phyloP scores from a whole-genome alignment of 768 basidiomycete genomes.

The Psilocybe cubensis region DNA sequence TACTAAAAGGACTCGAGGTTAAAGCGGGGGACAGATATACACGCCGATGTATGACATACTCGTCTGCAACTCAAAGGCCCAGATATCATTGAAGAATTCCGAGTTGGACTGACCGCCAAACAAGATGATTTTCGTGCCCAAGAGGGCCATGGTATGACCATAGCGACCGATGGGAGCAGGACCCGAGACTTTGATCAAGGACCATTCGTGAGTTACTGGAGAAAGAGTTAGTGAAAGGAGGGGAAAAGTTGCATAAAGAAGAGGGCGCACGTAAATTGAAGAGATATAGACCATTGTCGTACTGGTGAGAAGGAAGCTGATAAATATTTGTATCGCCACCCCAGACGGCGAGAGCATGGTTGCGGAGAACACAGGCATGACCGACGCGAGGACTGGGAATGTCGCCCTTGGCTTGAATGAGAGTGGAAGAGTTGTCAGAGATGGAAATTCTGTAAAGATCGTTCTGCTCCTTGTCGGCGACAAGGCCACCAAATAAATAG shows the following conservation, averaged over 20 bases:
- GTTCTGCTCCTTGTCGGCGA: slow-evolving; percentile 1
- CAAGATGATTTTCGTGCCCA: slow-evolving; percentile 83
- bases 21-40: background rate
- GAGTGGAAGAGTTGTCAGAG: background rate
- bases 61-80: slow-evolving; percentile 92
- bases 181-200: slow-evolving; percentile 74
- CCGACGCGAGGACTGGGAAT: slow-evolving; percentile 87
- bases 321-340: slow-evolving; percentile 91
- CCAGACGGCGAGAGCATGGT: slow-evolving; percentile 94
- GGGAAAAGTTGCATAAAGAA: background rate
- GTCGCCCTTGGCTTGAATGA: slow-evolving; percentile 77
- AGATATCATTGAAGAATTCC: slow-evolving; percentile 91
- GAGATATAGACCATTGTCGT: slow-evolving; percentile 90
- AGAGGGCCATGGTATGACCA: slow-evolving; percentile 91
- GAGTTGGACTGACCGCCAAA: slow-evolving; percentile 96
- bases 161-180: slow-evolving; percentile 84
- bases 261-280: slow-evolving; percentile 60
- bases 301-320: slow-evolving; percentile 65
- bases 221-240: slow-evolving; percentile 51
- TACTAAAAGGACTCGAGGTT: slow-evolving; percentile 49
- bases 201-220: slow-evolving; percentile 91
- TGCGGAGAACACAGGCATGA: slow-evolving; percentile 90
- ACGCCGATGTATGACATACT: slow-evolving; percentile 52
- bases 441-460: slow-evolving; percentile 5
- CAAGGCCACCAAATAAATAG: slow-evolving; percentile 4